A percentile compares a stretch with the other conserved stretches of the same genome.
phyloP scores from a whole-genome alignment of 2,329 filamentous ascomycete species.

The Colletotrichum destructivum region DNA sequence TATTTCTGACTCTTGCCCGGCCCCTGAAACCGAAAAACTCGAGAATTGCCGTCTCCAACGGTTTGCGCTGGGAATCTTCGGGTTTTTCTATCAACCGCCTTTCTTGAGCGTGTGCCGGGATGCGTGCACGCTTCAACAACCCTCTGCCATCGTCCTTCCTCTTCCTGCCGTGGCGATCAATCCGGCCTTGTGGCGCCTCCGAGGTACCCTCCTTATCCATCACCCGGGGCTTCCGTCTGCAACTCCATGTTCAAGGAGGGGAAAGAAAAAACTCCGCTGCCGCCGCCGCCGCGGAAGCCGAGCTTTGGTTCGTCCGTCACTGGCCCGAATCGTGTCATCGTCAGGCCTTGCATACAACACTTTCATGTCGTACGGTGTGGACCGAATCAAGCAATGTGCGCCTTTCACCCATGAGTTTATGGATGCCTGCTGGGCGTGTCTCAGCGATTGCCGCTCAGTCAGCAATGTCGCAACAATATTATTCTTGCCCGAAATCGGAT shows the following conservation, averaged over 20 bases:
- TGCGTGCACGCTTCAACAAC: conserved; percentile 20
- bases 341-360: neutral
- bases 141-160: conserved; percentile 22
- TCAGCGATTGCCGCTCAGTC: conserved; percentile 3
- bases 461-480: conserved; percentile 11
- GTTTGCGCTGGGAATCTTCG: conserved; percentile 31
- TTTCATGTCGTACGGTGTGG: neutral
- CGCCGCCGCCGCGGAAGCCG: conserved; percentile 24
- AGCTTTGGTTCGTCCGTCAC: conserved; percentile 25
- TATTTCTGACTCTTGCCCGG: conserved; percentile 31
- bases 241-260: neutral
- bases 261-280: neutral
- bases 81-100: conserved; percentile 16
- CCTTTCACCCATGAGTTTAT: neutral
- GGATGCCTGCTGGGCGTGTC: conserved; percentile 23
- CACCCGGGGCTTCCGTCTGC: conserved; percentile 26
- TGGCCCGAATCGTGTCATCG: conserved; percentile 19
- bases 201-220: conserved; percentile 3
- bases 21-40: conserved; percentile 33
- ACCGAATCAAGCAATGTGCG: conserved; percentile 1
- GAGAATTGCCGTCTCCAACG: conserved; percentile 12
- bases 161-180: conserved; percentile 16
- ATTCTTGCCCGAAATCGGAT: neutral
- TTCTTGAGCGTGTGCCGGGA: neutral
- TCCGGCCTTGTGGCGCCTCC: conserved; percentile 22